Evolutionary conservation across 441 rosid species (phyloP), one percentile per base, ranked within the genome.

Genomic region (Euphorbia corollata): DNA sequence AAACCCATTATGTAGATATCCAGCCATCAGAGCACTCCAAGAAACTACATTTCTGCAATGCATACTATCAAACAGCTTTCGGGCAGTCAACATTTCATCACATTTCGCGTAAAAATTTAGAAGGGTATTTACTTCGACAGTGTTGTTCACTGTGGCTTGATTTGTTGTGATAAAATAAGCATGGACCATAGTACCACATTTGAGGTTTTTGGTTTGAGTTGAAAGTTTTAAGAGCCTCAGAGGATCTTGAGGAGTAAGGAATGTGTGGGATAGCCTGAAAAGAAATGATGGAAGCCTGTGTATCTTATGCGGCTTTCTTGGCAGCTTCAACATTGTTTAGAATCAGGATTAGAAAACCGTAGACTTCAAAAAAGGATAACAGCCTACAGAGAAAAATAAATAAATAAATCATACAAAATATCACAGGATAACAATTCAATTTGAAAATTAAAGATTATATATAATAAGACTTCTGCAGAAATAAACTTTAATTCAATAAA

Each of bases 11-110:
- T 77, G 87, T 59, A 85, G 74, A 75, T 86, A 88, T 65, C 96
- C 92, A 0, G 75, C 62, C 98, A 90, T 92, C 75, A 92, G 62
- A 8, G 96, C 69, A 59, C 83, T 60, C 86, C 87, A 92, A 68
- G 98, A 88, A 45, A 90, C 88, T 55, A 79, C 87, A 47, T 84
- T 85, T 62, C 90, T 83, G 0, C 74, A 71, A 15, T 56, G 78
- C 89, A 88, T 83, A 45, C 38, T 20, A 68, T 86, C 96, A 65
- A 88, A 90, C 86, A 92, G 0, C 39, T 75, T 73, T 69, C 77
- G 90, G 8, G 96, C 91, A 73, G 55, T 24, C 2, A 65, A 64
- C 24, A 77, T 59, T 20, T 81, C 74, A 34, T 77, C 68, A 38
- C 89, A 81, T 73, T 90, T 90, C 0, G 68, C 73, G 12, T 87